Base-by-base conservation (phyloP, 495 filamentous ascomycete genomes). In the Wilcoxina mikolae region DNA sequence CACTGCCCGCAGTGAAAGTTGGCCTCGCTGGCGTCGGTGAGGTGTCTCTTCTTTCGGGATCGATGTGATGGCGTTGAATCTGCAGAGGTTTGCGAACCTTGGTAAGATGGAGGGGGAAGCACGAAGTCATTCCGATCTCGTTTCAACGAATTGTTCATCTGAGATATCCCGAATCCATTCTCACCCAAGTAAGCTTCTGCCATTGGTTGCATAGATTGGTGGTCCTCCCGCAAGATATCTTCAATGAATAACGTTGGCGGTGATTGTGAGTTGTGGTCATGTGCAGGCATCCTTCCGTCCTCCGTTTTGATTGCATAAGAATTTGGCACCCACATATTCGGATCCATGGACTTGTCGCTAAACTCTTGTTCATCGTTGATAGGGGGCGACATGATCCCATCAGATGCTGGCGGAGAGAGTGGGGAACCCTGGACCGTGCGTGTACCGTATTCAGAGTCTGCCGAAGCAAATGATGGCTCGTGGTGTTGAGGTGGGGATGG, bases 1-100 rank as follows among this genome's bases (percentile, higher is more conserved):
- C 90, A 96, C 15, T 74, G 73, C 65, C 74, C 73, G 66, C 90
- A 96, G 55, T 79, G 68, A 64, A 80, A 84, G 53, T 83, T 87
- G 38, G 85, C 84, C 68, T 87, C 81, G 55, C 82, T 82, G 45
- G 76, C 76, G 26, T 81, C 81, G 24, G 83, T 87, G 48, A 79
- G 68, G 54, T 77, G 76, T 29, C 82, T 74, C 59, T 66, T 66
- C 44, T 66, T 66, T 38, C 63, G 12, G 20, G 10, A 12, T 15
- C 31, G 31, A 7, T 35, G 31, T 35, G 42, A 18, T 4, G 27
- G 22, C 15, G 47, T 27, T 45, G 42, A 22, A 10, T 33, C 47
- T n/a, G 4, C n/a, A 12, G 23, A 18, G 17, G 15, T 24, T 18
- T 39, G 35, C 3, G 35, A 39, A 3, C 35, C 35, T 15, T 39